A percentile compares a stretch with the other conserved stretches of the same genome.
These are phyloP conservation scores for Escovopsis sp. DNA, from an alignment of 2,329 filamentous ascomycete genomes.

Conservation along the genomic window DNA sequence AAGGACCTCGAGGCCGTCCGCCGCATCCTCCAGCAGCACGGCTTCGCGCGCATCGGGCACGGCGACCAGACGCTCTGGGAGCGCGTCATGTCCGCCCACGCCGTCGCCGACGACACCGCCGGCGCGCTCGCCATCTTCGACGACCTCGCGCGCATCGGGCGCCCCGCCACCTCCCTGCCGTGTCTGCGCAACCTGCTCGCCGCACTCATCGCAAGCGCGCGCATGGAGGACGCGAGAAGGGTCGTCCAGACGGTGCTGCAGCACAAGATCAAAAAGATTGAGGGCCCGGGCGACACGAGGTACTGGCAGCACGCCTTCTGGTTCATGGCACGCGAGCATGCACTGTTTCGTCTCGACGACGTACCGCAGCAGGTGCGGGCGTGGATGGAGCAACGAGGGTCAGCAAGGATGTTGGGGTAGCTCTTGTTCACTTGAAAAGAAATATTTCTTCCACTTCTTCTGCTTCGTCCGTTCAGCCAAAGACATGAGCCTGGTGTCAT, in stretches of 20 bases:
- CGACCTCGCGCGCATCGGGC: slow-evolving; percentile 23
- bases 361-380: slow-evolving; percentile 10
- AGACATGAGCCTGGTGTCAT: no score
- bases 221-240: slow-evolving; percentile 15
- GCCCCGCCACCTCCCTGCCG: slow-evolving; percentile 26
- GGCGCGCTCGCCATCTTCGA: slow-evolving; percentile 36
- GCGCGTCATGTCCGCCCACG: slow-evolving; percentile 53
- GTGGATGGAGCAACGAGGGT: no score
- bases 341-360: slow-evolving; percentile 18
- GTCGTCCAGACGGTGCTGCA: slow-evolving; percentile 19
- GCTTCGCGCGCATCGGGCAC: slow-evolving; percentile 21
- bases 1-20: slow-evolving; percentile 43
- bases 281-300: slow-evolving; percentile 13
- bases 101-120: slow-evolving; percentile 33
- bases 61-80: slow-evolving; percentile 56
- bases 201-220: slow-evolving; percentile 13
- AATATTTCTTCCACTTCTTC: no score
- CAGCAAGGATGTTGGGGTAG: slow-evolving; percentile 1
- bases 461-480: no score
- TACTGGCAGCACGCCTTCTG: slow-evolving; percentile 37
- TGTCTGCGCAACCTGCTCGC: slow-evolving; percentile 30
- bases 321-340: slow-evolving; percentile 27
- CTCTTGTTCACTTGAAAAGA: no score
- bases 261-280: slow-evolving; percentile 13
- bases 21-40: slow-evolving; percentile 41